phyloP scores from a whole-genome alignment of 2,329 filamentous ascomycete genomes.

The Cercospora janseana region DNA sequence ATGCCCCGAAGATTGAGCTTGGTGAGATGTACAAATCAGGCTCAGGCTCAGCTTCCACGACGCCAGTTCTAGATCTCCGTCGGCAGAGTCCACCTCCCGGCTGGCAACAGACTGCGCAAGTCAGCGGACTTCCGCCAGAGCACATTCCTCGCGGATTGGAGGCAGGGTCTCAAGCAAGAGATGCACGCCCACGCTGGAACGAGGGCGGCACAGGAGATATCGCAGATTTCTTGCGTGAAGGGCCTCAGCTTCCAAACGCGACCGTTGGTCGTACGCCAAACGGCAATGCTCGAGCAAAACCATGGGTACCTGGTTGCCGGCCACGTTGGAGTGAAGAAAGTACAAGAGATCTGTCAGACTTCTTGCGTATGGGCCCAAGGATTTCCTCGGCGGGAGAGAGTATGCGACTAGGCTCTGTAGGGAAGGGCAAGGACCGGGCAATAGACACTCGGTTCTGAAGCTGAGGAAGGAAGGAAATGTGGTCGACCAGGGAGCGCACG shows the following conservation, averaged over 20 bases:
- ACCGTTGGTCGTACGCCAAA: not conserved
- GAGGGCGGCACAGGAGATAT: not conserved
- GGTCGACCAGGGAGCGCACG: too few species aligned
- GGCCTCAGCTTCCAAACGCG: not conserved
- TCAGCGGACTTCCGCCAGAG: not conserved
- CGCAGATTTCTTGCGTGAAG: constrained; percentile 5
- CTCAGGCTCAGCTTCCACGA: constrained; percentile 4
- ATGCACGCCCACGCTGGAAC: not conserved
- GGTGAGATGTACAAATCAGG: constrained; percentile 6
- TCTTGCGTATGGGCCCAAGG: constrained; percentile 1
- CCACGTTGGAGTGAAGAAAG: constrained; percentile 4
- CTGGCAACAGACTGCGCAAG: constrained; percentile 7
- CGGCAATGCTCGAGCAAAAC: not conserved
- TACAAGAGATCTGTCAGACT: constrained; percentile 2
- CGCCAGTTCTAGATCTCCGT: not conserved
- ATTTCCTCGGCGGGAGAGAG: not conserved
- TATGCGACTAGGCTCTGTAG: not conserved
- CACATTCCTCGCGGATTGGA: not conserved
- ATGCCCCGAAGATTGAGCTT: constrained; percentile 14
- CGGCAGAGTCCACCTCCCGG: not conserved
- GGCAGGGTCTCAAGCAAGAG: not conserved
- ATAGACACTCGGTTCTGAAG: too few species aligned
- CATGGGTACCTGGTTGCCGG: too few species aligned
- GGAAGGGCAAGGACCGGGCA: constrained; percentile 1
- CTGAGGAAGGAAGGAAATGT: too few species aligned